Evolutionary conservation across 108 stramenopile genomes (phyloP).

Genomic region (Skeletonema grethae): DNA sequence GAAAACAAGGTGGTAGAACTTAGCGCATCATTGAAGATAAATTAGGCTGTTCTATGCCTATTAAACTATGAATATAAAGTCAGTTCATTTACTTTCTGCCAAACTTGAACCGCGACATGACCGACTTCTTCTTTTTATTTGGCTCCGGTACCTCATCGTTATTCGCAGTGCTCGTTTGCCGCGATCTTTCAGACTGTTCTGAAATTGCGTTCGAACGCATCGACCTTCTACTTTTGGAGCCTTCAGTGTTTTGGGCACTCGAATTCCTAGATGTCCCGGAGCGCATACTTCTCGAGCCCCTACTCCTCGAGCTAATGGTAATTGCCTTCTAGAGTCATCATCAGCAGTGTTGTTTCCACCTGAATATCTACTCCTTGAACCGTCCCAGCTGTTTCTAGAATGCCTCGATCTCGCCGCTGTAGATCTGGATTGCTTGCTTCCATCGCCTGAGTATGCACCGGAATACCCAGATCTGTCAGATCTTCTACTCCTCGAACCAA

Average conservation of each 20-base stretch:
- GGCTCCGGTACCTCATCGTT: not conserved
- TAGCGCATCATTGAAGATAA: too few relatives aligned
- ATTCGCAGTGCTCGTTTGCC: not conserved
- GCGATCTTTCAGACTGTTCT: not conserved
- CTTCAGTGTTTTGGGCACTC: not conserved
- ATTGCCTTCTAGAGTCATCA: not conserved
- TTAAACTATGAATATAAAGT: too few relatives aligned
- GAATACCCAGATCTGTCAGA: slow-evolving; percentile 3
- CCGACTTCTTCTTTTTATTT: not conserved
- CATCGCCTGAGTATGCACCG: too few relatives aligned
- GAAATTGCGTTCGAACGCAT: not conserved
- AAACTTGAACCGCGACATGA: not conserved
- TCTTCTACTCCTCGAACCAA: not conserved
- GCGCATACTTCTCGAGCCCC: not conserved
- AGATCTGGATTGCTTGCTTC: slow-evolving; percentile 3
- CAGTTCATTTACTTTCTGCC: not conserved
- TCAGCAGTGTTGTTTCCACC: not conserved
- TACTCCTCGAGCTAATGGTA: not conserved
- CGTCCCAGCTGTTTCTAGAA: not conserved
- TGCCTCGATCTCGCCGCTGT: slow-evolving; percentile 1
- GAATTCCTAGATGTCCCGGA: not conserved
- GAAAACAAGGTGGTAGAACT: too few relatives aligned
- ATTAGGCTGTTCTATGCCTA: too few relatives aligned
- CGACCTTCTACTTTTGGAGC: slow-evolving; percentile 1
- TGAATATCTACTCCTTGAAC: not conserved